Evolutionary conservation across 2,329 filamentous ascomycete genomes (phyloP).

Genomic region (Onygenales sp.): DNA sequence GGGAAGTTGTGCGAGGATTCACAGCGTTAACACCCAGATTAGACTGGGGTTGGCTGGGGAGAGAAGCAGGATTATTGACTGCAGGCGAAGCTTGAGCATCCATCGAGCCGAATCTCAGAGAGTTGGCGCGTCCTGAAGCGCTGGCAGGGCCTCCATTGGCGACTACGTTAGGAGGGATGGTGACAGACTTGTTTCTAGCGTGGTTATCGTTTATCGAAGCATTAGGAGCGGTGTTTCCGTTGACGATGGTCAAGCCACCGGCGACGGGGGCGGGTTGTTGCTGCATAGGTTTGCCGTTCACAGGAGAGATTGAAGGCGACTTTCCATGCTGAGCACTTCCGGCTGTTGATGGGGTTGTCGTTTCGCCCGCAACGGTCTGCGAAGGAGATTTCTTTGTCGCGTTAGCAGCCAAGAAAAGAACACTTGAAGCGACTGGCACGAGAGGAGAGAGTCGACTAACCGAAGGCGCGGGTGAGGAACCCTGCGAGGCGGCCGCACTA

Average conservation of each 20-base stretch:
- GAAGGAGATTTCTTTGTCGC: conserved; percentile 48
- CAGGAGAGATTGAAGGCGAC: conserved; percentile 59
- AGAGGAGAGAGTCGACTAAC: conserved; percentile 43
- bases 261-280: conserved; percentile 20
- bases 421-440: conserved; percentile 34
- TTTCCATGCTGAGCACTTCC: conserved; percentile 49
- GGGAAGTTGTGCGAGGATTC: conserved; percentile 69
- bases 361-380: conserved; percentile 41
- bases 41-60: conserved; percentile 31
- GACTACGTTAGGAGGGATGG: conserved; percentile 73
- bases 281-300: conserved; percentile 69
- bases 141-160: conserved; percentile 62
- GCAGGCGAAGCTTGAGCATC: conserved; percentile 45
- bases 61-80: conserved; percentile 51
- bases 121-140: conserved; percentile 36
- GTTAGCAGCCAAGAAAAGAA: conserved; percentile 34
- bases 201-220: conserved; percentile 46
- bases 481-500: conserved; percentile 37
- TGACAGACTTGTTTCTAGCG: conserved; percentile 77
- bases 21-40: conserved; percentile 41
- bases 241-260: conserved; percentile 52
- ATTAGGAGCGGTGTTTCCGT: conserved; percentile 55
- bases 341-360: conserved; percentile 41
- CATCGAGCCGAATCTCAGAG: conserved; percentile 42
- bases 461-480: conserved; percentile 37